Conservation (phyloP, 495 filamentous ascomycete species). For the Letharia columbiana region DNA sequence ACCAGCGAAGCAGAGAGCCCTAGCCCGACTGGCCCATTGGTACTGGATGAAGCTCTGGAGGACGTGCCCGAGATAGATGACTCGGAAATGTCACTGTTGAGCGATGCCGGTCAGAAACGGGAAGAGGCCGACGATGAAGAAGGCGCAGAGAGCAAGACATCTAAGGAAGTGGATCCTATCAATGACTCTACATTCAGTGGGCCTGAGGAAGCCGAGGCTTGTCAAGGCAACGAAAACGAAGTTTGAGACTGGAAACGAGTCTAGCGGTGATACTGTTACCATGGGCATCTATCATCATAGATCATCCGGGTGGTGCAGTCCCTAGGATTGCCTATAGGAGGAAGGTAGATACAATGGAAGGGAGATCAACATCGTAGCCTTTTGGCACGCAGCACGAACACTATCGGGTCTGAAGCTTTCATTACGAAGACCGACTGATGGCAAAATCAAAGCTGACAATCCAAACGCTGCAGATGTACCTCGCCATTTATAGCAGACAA, state of each 20-base stretch:
- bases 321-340: background rate
- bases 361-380: background rate
- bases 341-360: background rate
- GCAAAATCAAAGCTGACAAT: background rate
- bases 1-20: slow-evolving; percentile 3
- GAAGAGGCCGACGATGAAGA: background rate
- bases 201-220: background rate
- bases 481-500: background rate
- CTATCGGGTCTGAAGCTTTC: background rate
- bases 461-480: background rate
- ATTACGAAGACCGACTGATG: background rate
- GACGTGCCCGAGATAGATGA: background rate
- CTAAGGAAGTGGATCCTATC: background rate
- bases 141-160: background rate
- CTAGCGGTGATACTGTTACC: background rate
- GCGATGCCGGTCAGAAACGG: background rate
- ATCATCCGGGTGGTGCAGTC: background rate
- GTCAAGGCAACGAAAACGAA: background rate
- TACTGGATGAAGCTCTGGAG: background rate
- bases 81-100: background rate
- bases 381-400: background rate
- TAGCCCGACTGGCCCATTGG: background rate
- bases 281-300: background rate
- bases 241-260: background rate
- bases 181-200: background rate